Percentiles rank a stretch among this genome's conserved stretches.
Evolutionary conservation across 2,329 filamentous ascomycete species (phyloP).

Genomic region (Colletotrichum echinochloae): DNA sequence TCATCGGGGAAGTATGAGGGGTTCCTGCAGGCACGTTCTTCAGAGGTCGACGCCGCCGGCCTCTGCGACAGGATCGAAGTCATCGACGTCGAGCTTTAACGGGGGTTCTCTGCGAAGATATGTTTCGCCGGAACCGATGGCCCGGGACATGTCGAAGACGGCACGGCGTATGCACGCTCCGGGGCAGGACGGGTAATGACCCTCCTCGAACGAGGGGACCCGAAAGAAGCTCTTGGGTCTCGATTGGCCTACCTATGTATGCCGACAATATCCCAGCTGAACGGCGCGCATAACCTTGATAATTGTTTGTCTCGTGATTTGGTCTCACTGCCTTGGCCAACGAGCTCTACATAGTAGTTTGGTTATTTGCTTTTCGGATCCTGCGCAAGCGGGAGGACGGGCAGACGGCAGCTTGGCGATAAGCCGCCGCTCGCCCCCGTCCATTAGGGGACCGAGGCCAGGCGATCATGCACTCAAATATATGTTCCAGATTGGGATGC

Average conservation of each 20-base stretch:
- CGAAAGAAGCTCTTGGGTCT: constrained; percentile 44
- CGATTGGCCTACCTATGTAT: constrained; percentile 39
- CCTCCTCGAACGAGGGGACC: constrained; percentile 43
- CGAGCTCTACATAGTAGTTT: too few relatives aligned
- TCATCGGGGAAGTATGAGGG: constrained; percentile 45
- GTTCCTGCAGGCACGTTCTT: constrained; percentile 43
- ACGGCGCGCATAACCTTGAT: background rate
- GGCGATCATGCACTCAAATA: background rate
- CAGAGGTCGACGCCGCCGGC: too few relatives aligned
- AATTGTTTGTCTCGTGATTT: background rate
- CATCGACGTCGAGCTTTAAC: constrained; percentile 32
- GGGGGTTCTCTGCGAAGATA: constrained; percentile 12
- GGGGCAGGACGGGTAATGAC: constrained; percentile 44
- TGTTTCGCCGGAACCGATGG: constrained; percentile 40
- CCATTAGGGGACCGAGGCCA: background rate
- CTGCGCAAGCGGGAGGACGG: background rate
- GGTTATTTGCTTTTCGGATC: background rate
- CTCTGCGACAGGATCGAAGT: constrained; percentile 43
- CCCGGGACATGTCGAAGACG: constrained; percentile 37
- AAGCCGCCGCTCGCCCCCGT: background rate
- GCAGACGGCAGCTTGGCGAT: background rate
- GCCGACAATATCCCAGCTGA: background rate
- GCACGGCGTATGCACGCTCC: constrained; percentile 42
- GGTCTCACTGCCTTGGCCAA: background rate
- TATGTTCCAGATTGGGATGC: background rate